Evolutionary conservation across 2,329 filamentous ascomycete genomes (phyloP), one percentile per base, ranked within the genome.

Genomic region (Penicillium olsonii): DNA sequence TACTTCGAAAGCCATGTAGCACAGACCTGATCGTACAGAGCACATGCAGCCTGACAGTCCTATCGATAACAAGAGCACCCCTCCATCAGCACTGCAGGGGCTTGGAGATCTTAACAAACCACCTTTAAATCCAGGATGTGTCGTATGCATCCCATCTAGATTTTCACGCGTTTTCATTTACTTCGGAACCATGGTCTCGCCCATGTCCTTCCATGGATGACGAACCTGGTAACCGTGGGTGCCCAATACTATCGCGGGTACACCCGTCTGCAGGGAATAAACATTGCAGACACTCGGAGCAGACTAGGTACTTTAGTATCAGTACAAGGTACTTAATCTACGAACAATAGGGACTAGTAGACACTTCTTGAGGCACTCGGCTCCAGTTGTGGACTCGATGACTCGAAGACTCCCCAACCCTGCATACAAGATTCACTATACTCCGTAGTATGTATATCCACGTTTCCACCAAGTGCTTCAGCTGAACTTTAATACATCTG

Each of bases 61-160:
- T 68, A 68, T 68, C 63, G 63, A 66, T 65, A 62, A 64, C 52
- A 45, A 60, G 45, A 26, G 22, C 52, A 46, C 62, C 63, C 65
- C 64, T 66, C 64, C 63, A 61, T 60, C 49, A 52, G 24, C 42
- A n/a, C 37, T 45, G 48, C 45, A 47, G 37, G 20, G 29, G 29
- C 29, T 31, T 31, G 29, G n/a, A 33, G 12, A 38, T 19, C 20
- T 22, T 40, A 22, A 38, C 35, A 27, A 27, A 15, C 18, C 19
- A 33, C 27, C n/a, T 34, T 40, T 40, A 34, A 11, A 17, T 31
- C 27, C 22, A 12, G 31, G 19, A 35, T 24, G 9, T 29, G 40
- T 31, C 39, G 19, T 37, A 37, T 19, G 31, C 31, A 33, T 17
- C 49, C n/a, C 5, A 34, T 29, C 4, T 8, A 24, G 8, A 12